These are phyloP conservation scores for Macrophomina pseudophaseolina DNA, from an alignment of 2,329 filamentous ascomycete genomes.

Conservation along the genomic window DNA sequence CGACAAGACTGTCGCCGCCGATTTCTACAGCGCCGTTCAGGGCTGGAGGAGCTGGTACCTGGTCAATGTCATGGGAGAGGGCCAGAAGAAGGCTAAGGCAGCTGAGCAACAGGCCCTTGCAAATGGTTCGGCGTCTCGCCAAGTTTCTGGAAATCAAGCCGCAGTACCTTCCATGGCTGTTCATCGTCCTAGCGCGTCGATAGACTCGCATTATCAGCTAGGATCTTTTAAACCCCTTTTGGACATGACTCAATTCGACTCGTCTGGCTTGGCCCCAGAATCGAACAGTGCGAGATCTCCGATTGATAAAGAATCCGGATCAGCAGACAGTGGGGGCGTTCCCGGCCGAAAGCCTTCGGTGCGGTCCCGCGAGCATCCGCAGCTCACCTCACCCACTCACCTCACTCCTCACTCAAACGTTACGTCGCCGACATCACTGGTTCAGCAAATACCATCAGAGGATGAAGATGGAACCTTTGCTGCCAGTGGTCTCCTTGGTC, in stretches of 20 bases:
- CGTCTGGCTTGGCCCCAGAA: slow-evolving; percentile 25
- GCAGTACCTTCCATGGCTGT: slow-evolving; percentile 28
- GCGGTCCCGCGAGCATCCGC: slow-evolving; percentile 44
- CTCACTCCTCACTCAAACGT: slow-evolving; percentile 20
- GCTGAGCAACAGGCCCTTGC: slow-evolving; percentile 38
- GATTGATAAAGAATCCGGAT: slow-evolving; percentile 35
- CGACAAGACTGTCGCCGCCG: slow-evolving; percentile 68
- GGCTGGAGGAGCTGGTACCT: slow-evolving; percentile 92
- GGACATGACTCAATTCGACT: slow-evolving; percentile 64
- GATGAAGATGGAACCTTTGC: slow-evolving; percentile 50
- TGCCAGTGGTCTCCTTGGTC: slow-evolving; percentile 54
- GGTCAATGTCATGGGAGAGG: slow-evolving; percentile 70
- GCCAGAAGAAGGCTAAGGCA: slow-evolving; percentile 43
- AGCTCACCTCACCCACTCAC: slow-evolving; percentile 36
- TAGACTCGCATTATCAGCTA: slow-evolving; percentile 63
- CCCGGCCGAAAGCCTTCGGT: slow-evolving; percentile 45
- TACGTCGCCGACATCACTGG: slow-evolving; percentile 25
- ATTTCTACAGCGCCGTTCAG: slow-evolving; percentile 75
- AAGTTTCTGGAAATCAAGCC: slow-evolving; percentile 29
- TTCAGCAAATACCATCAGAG: slow-evolving; percentile 29
- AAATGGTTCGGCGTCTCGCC: background rate
- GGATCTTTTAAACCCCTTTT: slow-evolving; percentile 72
- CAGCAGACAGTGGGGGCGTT: slow-evolving; percentile 34
- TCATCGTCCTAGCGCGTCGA: slow-evolving; percentile 43
- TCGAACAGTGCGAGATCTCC: slow-evolving; percentile 3